These are phyloP conservation scores for Nemania diffusa DNA, from an alignment of 2,329 filamentous ascomycete genomes.

Conservation along the genomic window DNA sequence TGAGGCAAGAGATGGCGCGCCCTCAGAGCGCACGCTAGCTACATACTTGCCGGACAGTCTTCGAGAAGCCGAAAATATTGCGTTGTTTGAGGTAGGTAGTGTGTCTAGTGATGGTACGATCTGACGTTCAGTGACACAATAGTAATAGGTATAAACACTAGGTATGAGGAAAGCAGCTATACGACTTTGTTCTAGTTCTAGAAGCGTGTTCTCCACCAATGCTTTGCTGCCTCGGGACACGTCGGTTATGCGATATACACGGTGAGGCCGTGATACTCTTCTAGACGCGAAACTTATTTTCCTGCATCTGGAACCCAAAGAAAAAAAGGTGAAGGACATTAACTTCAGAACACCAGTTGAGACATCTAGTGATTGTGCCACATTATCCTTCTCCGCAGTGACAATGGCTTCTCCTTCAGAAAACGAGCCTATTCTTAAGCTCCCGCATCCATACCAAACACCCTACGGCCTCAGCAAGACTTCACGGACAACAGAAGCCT, in stretches of 20 bases:
- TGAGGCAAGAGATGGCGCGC: slow-evolving; percentile 8
- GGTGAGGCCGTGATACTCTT: slow-evolving; percentile 11
- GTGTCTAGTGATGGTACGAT: slow-evolving; percentile 4
- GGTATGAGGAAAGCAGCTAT: background rate
- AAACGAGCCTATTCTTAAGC: slow-evolving; percentile 57
- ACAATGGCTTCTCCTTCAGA: slow-evolving; percentile 42
- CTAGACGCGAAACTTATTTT: slow-evolving; percentile 15
- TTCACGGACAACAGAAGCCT: slow-evolving; percentile 41
- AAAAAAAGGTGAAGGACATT: slow-evolving; percentile 11
- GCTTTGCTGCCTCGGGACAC: slow-evolving; percentile 14
- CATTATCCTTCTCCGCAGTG: background rate
- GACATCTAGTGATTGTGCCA: background rate
- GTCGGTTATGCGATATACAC: slow-evolving; percentile 15
- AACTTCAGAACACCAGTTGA: slow-evolving; percentile 7
- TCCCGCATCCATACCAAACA: slow-evolving; percentile 61
- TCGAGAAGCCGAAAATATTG: slow-evolving; percentile 14
- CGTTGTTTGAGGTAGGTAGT: background rate
- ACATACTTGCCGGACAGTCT: background rate
- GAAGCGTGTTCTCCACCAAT: slow-evolving; percentile 15
- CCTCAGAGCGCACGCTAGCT: background rate
- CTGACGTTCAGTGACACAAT: background rate
- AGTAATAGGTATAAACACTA: background rate
- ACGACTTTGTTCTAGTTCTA: background rate
- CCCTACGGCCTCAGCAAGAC: slow-evolving; percentile 56
- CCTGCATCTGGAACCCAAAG: no score